Percentiles rank a stretch among this genome's conserved stretches.
Conservation (phyloP, 2,329 filamentous ascomycete genomes). For the Penicillium sp. region DNA sequence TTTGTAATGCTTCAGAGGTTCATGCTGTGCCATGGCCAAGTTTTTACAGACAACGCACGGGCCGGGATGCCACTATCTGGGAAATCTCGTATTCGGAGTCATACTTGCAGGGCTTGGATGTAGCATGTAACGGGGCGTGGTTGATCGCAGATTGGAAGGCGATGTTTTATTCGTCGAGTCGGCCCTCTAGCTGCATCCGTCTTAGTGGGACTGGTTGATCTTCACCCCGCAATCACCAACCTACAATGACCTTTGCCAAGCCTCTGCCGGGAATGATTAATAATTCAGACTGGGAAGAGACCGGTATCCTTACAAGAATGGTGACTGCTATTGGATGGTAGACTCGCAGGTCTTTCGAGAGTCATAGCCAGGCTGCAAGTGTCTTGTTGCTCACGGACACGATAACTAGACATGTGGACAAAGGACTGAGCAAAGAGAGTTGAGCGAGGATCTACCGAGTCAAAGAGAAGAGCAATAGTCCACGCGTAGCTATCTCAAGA, state of each 20-base stretch:
- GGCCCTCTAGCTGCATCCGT: not conserved
- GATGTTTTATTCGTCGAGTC: not conserved
- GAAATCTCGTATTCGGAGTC: constrained; percentile 9
- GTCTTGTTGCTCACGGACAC: no score
- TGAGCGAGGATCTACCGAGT: no score
- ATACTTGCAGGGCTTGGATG: not conserved
- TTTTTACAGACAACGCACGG: not conserved
- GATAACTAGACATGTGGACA: no score
- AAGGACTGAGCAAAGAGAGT: no score
- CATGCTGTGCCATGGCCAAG: not conserved
- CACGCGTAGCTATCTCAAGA: no score
- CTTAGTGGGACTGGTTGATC: not conserved
- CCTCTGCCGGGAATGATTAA: not conserved
- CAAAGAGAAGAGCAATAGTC: no score
- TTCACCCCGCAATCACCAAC: not conserved
- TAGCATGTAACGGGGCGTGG: not conserved
- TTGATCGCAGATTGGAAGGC: not conserved
- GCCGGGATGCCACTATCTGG: not conserved
- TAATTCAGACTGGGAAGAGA: not conserved
- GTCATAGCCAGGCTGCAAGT: no score
- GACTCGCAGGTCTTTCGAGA: no score
- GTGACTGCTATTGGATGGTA: no score
- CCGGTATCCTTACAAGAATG: no score
- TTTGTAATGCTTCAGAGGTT: not conserved
- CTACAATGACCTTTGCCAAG: not conserved